Evolutionary conservation across 225 moss, liverwort and hornwort genomes (phyloP), one percentile per base, ranked within the genome.

Genomic region (Sphagnum contortum): DNA sequence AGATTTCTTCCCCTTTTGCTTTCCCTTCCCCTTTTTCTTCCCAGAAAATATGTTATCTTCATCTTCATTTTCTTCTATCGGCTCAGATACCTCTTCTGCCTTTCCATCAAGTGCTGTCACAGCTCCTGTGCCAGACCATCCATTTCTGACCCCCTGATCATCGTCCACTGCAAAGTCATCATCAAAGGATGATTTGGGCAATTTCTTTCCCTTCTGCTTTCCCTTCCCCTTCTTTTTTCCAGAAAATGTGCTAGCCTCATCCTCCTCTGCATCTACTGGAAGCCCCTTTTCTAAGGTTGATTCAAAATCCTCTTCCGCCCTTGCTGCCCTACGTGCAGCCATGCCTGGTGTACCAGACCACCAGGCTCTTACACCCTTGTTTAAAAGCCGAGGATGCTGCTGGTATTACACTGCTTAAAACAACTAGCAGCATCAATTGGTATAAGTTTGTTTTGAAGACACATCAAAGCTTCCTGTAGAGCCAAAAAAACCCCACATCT

Each of bases 201-300:
- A 58, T 73, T 83, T 86, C 74, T 79, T 86, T 2, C 74, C 82
- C 55, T 82, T 89, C 79, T 68, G 68, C 66, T 79, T 82, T 7
- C 79, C 71, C 29, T 29, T 29, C 29, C 29, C 29, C 63, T 85
- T 85, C 70, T 85, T 85, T 68, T 76, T 86, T 3, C 82, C 85
- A 6, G 74, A 71, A 68, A 82, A 79, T 62, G 55, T 79, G 6
- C 74, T 5, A 55, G 57, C 9, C 50, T 81, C 79, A 59, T 65
- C 76, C 56, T 61, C 72, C 57, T 56, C 49, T 29, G 29, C 29
- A 29, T 29, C 29, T 29, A 29, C 29, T 29, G 29, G 29, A 29
- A 29, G 29, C 29, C 29, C 29, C 29, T 29, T 29, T 29, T 29
- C 29, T 29, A 29, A 29, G 29, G 29, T 29, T 29, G 29, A 29